These are phyloP conservation scores for Annulohypoxylon nitens DNA, from an alignment of 495 filamentous ascomycete genomes.

Conservation along the genomic window DNA sequence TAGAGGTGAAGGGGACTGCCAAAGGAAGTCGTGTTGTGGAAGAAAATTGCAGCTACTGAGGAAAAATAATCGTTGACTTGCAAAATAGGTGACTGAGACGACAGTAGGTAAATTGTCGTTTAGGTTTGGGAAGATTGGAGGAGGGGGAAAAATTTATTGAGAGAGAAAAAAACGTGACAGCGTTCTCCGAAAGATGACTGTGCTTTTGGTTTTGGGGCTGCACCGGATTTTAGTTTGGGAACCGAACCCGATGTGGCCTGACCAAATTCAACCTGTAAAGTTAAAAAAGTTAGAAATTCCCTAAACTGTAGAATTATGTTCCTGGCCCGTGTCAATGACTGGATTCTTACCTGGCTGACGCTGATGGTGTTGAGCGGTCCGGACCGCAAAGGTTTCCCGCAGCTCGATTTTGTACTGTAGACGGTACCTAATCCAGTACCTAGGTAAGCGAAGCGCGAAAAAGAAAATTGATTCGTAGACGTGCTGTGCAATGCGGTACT, in stretches of 20 bases:
- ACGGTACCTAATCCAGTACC: neutral
- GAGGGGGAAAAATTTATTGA: constrained; percentile 38
- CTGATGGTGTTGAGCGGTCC: constrained; percentile 38
- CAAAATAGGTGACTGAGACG: constrained; percentile 13
- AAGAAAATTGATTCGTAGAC: constrained; percentile 10
- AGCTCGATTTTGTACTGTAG: constrained; percentile 21
- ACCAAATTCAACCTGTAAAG: constrained; percentile 32
- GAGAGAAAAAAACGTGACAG: constrained; percentile 45
- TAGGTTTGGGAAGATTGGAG: constrained; percentile 32
- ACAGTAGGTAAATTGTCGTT: constrained; percentile 17
- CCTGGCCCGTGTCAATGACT: constrained; percentile 35
- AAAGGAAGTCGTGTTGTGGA: neutral
- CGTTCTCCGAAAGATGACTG: constrained; percentile 47
- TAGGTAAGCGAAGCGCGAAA: neutral
- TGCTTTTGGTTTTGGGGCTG: constrained; percentile 38
- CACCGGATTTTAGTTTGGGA: constrained; percentile 44
- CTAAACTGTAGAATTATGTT: constrained; percentile 1
- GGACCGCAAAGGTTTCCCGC: constrained; percentile 38
- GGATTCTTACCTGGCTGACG: constrained; percentile 6
- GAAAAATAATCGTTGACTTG: constrained; percentile 26
- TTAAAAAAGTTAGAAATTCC: constrained; percentile 10
- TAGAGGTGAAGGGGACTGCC: neutral
- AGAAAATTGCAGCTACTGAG: constrained; percentile 17
- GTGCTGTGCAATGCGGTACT: constrained; percentile 6
- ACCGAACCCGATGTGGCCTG: constrained; percentile 47